Conservation (phyloP, 2,329 filamentous ascomycete species). For the Dothiorella sarmentorum region DNA sequence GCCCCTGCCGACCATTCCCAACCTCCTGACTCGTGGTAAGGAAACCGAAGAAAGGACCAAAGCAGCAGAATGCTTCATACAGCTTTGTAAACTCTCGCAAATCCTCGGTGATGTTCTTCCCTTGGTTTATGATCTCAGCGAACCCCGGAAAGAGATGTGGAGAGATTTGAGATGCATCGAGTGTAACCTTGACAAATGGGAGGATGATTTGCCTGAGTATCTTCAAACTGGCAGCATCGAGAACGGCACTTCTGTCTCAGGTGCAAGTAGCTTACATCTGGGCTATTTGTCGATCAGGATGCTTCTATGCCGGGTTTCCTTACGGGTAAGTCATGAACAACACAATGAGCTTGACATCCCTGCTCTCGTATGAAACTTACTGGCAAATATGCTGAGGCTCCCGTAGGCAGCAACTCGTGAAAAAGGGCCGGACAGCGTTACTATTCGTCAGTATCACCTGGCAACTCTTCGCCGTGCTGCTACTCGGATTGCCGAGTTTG, state of each 20-base stretch:
- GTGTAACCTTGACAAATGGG: conserved; percentile 32
- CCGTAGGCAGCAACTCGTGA: conserved; percentile 15
- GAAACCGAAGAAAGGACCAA: conserved; percentile 40
- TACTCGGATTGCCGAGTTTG: conserved; percentile 49
- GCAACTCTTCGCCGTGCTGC: conserved; percentile 48
- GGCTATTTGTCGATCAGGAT: conserved; percentile 40
- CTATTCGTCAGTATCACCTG: conserved; percentile 25
- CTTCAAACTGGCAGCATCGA: conserved; percentile 27
- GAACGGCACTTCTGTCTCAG: conserved; percentile 19
- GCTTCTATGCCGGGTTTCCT: conserved; percentile 37
- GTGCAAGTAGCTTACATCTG: conserved; percentile 39
- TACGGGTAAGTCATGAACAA: conserved; percentile 27
- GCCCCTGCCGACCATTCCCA: conserved; percentile 48
- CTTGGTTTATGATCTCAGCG: conserved; percentile 36
- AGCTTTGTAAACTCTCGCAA: conserved; percentile 49
- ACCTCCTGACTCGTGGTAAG: conserved; percentile 35
- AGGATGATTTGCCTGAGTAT: conserved; percentile 34
- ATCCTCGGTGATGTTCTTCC: conserved; percentile 40
- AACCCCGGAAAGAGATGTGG: conserved; percentile 28
- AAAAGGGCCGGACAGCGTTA: conserved; percentile 24
- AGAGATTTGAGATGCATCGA: conserved; percentile 33
- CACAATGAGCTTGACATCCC: no score
- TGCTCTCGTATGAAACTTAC: no score
- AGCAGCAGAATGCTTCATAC: conserved; percentile 51
- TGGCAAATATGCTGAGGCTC: no score